Conservation (phyloP, 495 filamentous ascomycete species). For the Aspergillus ellipticus region DNA sequence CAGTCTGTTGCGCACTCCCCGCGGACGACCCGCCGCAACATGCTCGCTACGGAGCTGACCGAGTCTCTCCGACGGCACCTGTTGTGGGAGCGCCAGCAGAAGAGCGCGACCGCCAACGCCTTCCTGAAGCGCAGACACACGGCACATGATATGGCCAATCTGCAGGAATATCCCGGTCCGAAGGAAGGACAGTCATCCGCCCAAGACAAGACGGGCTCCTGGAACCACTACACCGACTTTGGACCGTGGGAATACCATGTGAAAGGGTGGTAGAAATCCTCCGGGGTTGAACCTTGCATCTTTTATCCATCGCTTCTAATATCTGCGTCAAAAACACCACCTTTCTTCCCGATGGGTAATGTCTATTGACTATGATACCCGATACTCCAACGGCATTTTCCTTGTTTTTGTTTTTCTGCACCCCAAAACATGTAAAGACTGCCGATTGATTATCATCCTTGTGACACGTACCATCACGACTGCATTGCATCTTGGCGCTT, state of each 20-base stretch:
- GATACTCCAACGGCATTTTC: conserved; percentile 16
- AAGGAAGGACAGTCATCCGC: conserved; percentile 20
- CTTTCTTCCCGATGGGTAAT: conserved; percentile 17
- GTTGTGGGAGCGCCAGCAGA: conserved; percentile 86
- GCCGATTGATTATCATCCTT: conserved; percentile 23
- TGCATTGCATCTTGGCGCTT: conserved; percentile 49
- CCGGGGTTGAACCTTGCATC: conserved; percentile 6
- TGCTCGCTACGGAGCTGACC: conserved; percentile 91
- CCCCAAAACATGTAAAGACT: conserved; percentile 18
- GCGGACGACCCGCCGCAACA: conserved; percentile 89
- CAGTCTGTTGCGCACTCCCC: conserved; percentile 77
- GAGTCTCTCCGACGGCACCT: conserved; percentile 74
- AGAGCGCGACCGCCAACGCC: conserved; percentile 81
- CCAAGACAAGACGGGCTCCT: conserved; percentile 53
- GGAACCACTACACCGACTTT: conserved; percentile 62
- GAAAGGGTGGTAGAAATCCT: conserved; percentile 57
- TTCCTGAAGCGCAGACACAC: conserved; percentile 91
- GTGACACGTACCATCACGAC: conserved; percentile 45
- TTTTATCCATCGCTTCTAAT: conserved; percentile 9
- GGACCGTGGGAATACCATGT: conserved; percentile 67
- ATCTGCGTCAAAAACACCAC: conserved; percentile 22
- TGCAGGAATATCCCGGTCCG: conserved; percentile 66
- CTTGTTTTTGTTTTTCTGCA: conserved; percentile 9
- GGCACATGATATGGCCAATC: conserved; percentile 79
- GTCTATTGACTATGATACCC: conserved; percentile 33